Conservation (phyloP, 306 rosid genomes). For the Urtica urens region DNA sequence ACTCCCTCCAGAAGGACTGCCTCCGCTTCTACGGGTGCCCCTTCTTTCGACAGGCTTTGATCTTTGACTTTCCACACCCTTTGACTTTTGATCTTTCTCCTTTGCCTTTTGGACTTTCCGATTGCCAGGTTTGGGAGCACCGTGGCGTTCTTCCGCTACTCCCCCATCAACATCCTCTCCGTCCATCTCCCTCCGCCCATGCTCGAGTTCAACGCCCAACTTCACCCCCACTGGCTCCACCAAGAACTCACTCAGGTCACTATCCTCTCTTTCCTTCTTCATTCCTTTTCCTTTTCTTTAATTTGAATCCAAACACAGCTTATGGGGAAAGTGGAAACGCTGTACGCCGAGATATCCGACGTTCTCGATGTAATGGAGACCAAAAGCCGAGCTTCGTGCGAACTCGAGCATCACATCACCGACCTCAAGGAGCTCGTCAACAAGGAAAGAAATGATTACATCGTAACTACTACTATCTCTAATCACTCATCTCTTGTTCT, state of each 20-base stretch:
- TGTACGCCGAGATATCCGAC: slow-evolving; percentile 65
- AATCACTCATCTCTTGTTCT: no score
- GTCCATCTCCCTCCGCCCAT: slow-evolving; percentile 78
- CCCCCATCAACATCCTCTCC: slow-evolving; percentile 77
- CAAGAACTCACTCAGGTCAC: slow-evolving; percentile 88
- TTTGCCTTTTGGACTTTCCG: slow-evolving; percentile 5
- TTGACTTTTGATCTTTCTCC: slow-evolving; percentile 13
- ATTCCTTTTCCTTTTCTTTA: no score
- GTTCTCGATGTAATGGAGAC: slow-evolving; percentile 54
- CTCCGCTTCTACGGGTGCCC: slow-evolving; percentile 85
- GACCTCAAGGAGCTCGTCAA: slow-evolving; percentile 60
- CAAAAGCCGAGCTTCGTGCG: slow-evolving; percentile 32
- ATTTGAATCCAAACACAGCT: slow-evolving; percentile 35
- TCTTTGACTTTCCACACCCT: not conserved
- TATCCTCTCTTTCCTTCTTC: no score
- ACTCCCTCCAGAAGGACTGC: slow-evolving; percentile 96
- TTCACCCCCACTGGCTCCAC: slow-evolving; percentile 59
- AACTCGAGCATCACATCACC: slow-evolving; percentile 40
- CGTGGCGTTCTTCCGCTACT: slow-evolving; percentile 94
- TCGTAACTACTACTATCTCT: slow-evolving; percentile 57
- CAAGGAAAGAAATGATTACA: slow-evolving; percentile 61
- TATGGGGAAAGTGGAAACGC: slow-evolving; percentile 51
- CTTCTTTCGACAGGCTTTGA: not conserved
- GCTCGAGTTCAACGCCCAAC: slow-evolving; percentile 58
- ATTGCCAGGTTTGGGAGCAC: slow-evolving; percentile 76